A percentile compares a stretch with the other conserved stretches of the same genome.
Conservation (phyloP, 371 early-diverging fungal genomes). For the Mucor sp. region DNA sequence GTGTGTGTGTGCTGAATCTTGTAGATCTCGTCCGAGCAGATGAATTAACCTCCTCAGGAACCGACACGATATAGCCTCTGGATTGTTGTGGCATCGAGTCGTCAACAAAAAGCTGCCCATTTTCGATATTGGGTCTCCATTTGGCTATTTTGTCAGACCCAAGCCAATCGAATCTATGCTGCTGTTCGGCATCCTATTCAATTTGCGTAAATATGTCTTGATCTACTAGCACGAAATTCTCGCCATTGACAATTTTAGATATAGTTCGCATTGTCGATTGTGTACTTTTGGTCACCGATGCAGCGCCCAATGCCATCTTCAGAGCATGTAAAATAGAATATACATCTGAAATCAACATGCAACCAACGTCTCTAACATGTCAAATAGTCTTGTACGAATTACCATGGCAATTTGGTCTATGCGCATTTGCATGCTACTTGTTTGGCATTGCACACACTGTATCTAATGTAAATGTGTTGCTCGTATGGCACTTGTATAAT, state of each 20-base stretch:
- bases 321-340: slow-evolving; percentile 24
- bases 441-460: slow-evolving; percentile 49
- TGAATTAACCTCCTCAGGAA: background rate
- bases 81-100: slow-evolving; percentile 25
- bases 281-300: slow-evolving; percentile 25
- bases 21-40: background rate
- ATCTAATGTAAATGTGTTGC: slow-evolving; percentile 33
- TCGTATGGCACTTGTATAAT: no score
- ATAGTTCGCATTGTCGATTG: slow-evolving; percentile 38
- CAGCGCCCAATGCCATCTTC: slow-evolving; percentile 20
- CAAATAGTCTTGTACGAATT: slow-evolving; percentile 35
- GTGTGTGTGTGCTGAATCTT: background rate
- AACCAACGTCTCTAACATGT: no score
- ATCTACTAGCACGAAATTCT: no score
- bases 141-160: slow-evolving; percentile 32
- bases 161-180: slow-evolving; percentile 44
- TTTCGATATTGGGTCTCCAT: slow-evolving; percentile 21
- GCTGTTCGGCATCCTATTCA: slow-evolving; percentile 30
- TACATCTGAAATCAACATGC: background rate
- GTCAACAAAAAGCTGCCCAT: slow-evolving; percentile 20
- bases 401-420: slow-evolving; percentile 45
- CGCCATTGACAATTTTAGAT: background rate
- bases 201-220: slow-evolving; percentile 22
- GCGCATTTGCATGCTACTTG: slow-evolving; percentile 37
- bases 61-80: slow-evolving; percentile 5